Conservation (phyloP, 1,284 basidiomycete genomes). For the Pisolithus thermaeus region DNA sequence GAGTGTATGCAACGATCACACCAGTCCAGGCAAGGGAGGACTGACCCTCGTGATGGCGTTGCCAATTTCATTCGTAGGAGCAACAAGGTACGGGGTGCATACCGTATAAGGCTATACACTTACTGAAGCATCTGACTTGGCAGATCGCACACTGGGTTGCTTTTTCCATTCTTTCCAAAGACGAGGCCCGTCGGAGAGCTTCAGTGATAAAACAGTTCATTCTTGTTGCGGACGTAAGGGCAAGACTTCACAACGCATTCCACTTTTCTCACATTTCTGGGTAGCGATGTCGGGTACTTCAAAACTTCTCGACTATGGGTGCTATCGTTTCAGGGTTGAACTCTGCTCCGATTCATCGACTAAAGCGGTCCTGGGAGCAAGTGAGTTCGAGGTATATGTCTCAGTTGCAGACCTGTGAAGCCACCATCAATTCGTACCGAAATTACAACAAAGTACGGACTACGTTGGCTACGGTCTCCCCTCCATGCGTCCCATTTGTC, state of each 20-base stretch:
- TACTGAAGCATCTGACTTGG: neutral
- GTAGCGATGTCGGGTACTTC: constrained; percentile 63
- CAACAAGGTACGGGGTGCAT: constrained; percentile 46
- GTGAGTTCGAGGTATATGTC: constrained; percentile 48
- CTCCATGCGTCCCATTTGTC: constrained; percentile 81
- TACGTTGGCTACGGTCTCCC: constrained; percentile 58
- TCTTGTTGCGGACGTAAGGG: constrained; percentile 65
- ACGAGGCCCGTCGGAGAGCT: constrained; percentile 66
- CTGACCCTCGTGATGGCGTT: constrained; percentile 52
- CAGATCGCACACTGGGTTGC: constrained; percentile 73
- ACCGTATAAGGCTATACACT: neutral
- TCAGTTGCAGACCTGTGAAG: constrained; percentile 44
- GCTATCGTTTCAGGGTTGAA: constrained; percentile 78
- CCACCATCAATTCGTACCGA: constrained; percentile 62
- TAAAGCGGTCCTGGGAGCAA: constrained; percentile 76
- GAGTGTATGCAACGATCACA: constrained; percentile 65
- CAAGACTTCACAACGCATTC: neutral
- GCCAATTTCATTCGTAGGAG: constrained; percentile 69
- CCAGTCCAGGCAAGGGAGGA: constrained; percentile 33
- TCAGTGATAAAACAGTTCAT: constrained; percentile 74
- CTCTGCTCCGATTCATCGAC: constrained; percentile 66
- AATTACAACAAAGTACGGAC: constrained; percentile 74
- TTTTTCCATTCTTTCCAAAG: constrained; percentile 64
- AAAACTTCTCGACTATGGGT: constrained; percentile 78
- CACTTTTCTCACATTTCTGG: constrained; percentile 7